Conservation (phyloP, 176 grass and related monocot species). For the Metroxylon sagu region DNA sequence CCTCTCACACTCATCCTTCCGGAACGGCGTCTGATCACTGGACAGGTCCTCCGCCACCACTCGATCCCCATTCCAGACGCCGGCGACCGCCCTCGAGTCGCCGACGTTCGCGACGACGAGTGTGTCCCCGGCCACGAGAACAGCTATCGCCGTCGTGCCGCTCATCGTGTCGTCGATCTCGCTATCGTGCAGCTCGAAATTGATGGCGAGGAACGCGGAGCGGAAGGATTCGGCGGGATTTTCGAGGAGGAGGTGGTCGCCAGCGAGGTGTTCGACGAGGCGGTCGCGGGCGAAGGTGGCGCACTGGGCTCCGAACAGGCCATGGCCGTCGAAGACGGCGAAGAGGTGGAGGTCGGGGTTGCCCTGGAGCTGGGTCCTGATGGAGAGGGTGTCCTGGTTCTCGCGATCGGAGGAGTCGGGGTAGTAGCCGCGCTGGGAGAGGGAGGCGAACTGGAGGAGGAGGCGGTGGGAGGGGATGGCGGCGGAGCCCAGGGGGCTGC, state of each 20-base stretch:
- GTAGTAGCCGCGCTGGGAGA: conserved; percentile 60
- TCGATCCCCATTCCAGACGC: conserved; percentile 38
- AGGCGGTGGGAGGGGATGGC: conserved; percentile 43
- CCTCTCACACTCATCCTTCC: conserved; percentile 79
- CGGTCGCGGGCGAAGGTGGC: conserved; percentile 58
- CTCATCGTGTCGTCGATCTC: conserved; percentile 88
- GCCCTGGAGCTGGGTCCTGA: conserved; percentile 44
- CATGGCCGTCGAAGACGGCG: conserved; percentile 90
- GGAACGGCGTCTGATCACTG: conserved; percentile 92
- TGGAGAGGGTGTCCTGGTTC: conserved; percentile 68
- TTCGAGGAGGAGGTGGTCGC: conserved; percentile 10
- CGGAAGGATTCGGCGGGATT: conserved; percentile 48
- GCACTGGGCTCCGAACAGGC: conserved; percentile 48
- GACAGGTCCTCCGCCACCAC: conserved; percentile 76
- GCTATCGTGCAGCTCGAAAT: conserved; percentile 62
- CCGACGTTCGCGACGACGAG: conserved; percentile 91
- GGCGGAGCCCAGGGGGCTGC: conserved; percentile 24
- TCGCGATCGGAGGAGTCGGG: conserved; percentile 60
- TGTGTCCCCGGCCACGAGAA: conserved; percentile 39
- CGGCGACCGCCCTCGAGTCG: conserved; percentile 75
- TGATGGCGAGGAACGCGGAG: conserved; percentile 41
- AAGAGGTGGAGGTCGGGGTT: conserved; percentile 81
- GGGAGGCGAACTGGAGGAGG: conserved; percentile 53
- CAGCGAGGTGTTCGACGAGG: conserved; percentile 40
- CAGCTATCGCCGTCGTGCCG: conserved; percentile 84